Conservation (phyloP, 768 basidiomycete species). For the Termitomyces sp. region DNA sequence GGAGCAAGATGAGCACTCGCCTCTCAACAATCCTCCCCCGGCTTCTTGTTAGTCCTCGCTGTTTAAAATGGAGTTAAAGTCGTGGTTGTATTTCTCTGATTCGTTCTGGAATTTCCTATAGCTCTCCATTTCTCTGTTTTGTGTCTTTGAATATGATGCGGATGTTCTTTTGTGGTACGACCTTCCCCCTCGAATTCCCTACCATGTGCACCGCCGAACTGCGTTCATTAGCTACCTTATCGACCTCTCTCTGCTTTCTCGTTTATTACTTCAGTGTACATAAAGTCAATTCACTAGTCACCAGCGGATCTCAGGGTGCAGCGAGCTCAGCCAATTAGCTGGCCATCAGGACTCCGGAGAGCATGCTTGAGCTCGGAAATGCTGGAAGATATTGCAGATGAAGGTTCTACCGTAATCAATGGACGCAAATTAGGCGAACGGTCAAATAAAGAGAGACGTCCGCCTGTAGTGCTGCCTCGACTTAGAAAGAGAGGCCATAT, state of each 20-base stretch:
- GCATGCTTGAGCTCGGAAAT: no score
- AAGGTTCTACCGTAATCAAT: no score
- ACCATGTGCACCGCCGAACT: neutral
- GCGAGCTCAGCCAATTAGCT: neutral
- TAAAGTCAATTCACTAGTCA: neutral
- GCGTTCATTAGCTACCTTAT: neutral
- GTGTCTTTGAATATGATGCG: neutral
- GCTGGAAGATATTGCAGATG: no score
- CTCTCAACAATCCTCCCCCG: conserved; percentile 20
- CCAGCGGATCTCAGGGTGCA: neutral
- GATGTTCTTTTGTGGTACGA: neutral
- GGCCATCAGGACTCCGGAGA: no score
- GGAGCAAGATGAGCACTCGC: conserved; percentile 34
- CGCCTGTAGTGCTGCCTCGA: no score
- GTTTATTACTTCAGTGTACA: neutral
- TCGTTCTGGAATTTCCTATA: conserved; percentile 2
- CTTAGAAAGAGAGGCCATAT: no score
- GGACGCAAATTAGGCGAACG: no score
- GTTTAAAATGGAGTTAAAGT: neutral
- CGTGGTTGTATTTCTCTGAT: neutral
- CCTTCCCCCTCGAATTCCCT: neutral
- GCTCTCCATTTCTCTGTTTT: neutral
- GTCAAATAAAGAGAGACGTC: no score
- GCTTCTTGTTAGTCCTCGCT: neutral
- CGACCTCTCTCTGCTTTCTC: conserved; percentile 1